A percentile compares a stretch with the other conserved stretches of the same genome.
Conservation (phyloP, 805 yeast species). For the Teunomyces cretensis region DNA sequence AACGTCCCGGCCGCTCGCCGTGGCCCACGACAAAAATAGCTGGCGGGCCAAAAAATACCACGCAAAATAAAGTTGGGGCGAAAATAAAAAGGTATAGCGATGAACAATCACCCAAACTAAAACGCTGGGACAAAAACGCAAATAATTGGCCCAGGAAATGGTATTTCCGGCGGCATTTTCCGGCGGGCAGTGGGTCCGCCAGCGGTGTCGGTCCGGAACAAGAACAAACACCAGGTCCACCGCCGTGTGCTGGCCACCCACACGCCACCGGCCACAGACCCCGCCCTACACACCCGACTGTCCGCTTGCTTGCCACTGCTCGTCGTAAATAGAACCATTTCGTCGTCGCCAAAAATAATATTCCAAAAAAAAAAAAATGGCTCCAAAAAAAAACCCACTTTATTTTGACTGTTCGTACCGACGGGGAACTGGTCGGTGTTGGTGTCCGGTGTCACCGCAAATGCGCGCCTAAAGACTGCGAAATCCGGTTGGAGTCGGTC, state of each 20-base stretch:
- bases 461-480: background rate
- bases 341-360: background rate
- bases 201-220: no score
- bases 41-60: background rate
- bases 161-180: no score
- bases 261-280: no score
- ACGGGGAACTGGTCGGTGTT: background rate
- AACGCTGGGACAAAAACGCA: no score
- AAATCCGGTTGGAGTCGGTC: background rate
- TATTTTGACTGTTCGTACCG: background rate
- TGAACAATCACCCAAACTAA: slow-evolving; percentile 1
- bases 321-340: background rate
- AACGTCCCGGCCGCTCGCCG: no score
- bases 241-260: no score
- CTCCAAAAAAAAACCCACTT: background rate
- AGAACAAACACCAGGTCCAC: no score
- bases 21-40: background rate
- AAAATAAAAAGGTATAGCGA: background rate
- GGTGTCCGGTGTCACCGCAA: background rate
- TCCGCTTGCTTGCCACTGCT: no score
- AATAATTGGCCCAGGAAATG: no score
- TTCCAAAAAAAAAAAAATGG: background rate
- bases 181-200: no score
- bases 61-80: background rate
- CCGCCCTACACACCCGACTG: no score